Evolutionary conservation across 768 basidiomycete genomes (phyloP), one percentile per base, ranked within the genome.

Genomic region (Coprinopsis cinerea): DNA sequence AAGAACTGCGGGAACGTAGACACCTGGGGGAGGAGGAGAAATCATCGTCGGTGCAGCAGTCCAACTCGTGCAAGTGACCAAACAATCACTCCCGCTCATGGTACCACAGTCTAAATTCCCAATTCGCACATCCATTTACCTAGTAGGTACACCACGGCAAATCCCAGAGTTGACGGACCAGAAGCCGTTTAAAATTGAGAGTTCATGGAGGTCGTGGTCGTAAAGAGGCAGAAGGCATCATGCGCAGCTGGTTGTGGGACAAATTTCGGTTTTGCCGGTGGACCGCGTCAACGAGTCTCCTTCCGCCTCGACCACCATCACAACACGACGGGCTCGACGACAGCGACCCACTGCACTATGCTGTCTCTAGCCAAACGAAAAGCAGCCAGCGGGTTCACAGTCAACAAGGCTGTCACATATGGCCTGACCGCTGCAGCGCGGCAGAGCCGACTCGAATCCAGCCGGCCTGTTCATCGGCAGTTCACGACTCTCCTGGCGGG

Each of bases 1-100:
- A 37, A 92, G 69, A 47, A 89, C 81, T 2, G 89, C 81, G 10
- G 90, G 90, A 22, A 87, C 84, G 60, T 89, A 90, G 49, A 82
- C 72, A 3, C 88, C 88, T 27, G 78, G 70, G 1, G 83, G 82
- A 13, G 84, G 83, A 17, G 81, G 72, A 14, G 49, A 30, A 34
- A 67, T 63, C 61, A 59, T 64, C 25, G 51, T 36, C 7, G 37
- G 10, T 20, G n/a, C n/a, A n/a, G n/a, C n/a, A n/a, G n/a, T n/a
- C n/a, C n/a, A n/a, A n/a, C n/a, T n/a, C n/a, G n/a, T n/a, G n/a
- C n/a, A n/a, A n/a, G n/a, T n/a, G n/a, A n/a, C n/a, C n/a, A n/a
- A n/a, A n/a, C n/a, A n/a, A n/a, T n/a, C n/a, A n/a, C n/a, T n/a
- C n/a, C n/a, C n/a, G n/a, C n/a, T n/a, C n/a, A n/a, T n/a, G n/a